Evolutionary conservation across 2,329 filamentous ascomycete species (phyloP), one percentile per base, ranked within the genome.

Genomic region (Sclerotinia subarctica): DNA sequence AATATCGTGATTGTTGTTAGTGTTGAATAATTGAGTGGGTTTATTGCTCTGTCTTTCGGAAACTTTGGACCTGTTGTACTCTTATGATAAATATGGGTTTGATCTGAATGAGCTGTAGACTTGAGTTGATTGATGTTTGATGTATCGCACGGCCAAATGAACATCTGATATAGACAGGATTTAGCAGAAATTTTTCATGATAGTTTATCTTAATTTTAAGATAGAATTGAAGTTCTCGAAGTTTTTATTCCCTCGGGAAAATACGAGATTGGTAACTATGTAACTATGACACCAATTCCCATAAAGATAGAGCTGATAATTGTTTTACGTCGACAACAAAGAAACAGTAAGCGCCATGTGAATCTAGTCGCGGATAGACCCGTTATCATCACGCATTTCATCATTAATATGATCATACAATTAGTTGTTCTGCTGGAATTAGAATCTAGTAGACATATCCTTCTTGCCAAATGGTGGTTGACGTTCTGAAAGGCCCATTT

Each of bases 141-240:
- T 24, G 19, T 47, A 10, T 5, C 19, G n/a, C 2, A n/a, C 19
- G 19, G 11, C 24, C 1, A 35, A 35, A 60, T 26, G n/a, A 60
- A 35, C 6, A 15, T 5, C n/a, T 35, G 8, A 49, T 8, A 49
- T 19, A 11, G 4, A n/a, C 24, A 5, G 7, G 35, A 15, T 8
- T 7, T 13, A 4, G 1, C 10, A 15, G 1, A 3, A 11, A 32
- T 17, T 7, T 11, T 7, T 4, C 1, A 49, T 6, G 4, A 35
- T 11, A 5, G 8, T 19, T 1, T 35, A 24, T 60, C 58, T 32
- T 4, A 2, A n/a, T 35, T 7, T 6, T 4, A n/a, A 1, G 29
- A 15, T 6, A 11, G 17, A 8, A 32, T 32, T 24, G 4, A 35
- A 4, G n/a, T 17, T 15, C 15, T 29, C 13, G 2, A 8, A 8